Base-by-base conservation (phyloP, 495 filamentous ascomycete species). In the Daldinia grandis region DNA sequence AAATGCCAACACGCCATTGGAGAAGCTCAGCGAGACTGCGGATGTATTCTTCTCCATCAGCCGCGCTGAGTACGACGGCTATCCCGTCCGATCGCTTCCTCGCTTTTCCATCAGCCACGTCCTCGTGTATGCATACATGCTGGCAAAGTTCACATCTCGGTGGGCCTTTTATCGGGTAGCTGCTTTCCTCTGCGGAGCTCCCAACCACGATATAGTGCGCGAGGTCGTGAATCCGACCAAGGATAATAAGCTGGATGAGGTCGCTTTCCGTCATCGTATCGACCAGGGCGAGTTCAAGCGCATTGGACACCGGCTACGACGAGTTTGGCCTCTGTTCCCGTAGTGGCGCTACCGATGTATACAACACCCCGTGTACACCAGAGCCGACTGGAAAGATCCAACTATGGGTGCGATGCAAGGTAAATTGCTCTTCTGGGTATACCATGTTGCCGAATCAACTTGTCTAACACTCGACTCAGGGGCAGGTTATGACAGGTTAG, bases 191-290 rank as follows among this genome's bases (percentile, higher is more conserved):
- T 84, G 82, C 72, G 67, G 76, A 1, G 71, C 67, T 33, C 77
- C 73, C 25, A 37, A 77, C 27, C 33, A 38, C 44, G 31, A 38
- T 24, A 31, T 25, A 8, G 79, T 86, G 30, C 66, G 79, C 10
- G 85, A 86, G 76, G 85, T 86, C 30, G 77, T 86, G 17, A 86
- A 86, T 74, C 82, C 84, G 5, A 72, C 59, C 58, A 86, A 85
- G 72, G 79, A 84, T 28, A 37, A 74, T 27, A 86, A 85, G 71
- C 67, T 85, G 51, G 76, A 68, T 10, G 76, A 82, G 66, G 85
- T 86, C 7, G 84, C 84, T 58, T 69, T 62, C 31, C 81, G 84
- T 64, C 79, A 86, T 66, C 30, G 71, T 28, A 80, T 86, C 53
- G 76, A 85, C 69, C 72, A 75, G 21, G 75, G 66, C 24, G 64